Evolutionary conservation across 192 early-diverging fungal genomes (phyloP), one percentile per base, ranked within the genome.

Genomic region (Gamsiella multidivaricata): DNA sequence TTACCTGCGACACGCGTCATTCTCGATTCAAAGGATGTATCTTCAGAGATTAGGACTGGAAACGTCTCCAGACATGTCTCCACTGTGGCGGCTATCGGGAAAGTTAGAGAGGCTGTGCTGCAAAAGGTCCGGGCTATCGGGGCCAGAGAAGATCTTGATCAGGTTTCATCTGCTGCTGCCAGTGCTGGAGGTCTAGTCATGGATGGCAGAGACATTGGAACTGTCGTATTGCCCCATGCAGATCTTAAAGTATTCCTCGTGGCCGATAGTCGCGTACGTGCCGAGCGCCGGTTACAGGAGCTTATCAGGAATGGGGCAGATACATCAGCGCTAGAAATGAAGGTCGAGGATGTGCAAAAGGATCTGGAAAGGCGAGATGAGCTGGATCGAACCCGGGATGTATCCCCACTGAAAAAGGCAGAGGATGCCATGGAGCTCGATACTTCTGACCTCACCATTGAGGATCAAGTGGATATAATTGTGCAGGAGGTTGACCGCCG

Each of bases 131-230:
- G 90, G 0, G 50, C 25, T 0, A 65, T 91, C 41, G 92, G 89
- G 0, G 66, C 60, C 3, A 66, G 54, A 18, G 75, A 82, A 0
- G 63, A 79, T 53, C n/a, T n/a, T n/a, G 26, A 42, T 34, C 9
- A 50, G 9, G 2, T 36, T n/a, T n/a, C n/a, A n/a, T n/a, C n/a
- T n/a, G n/a, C n/a, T n/a, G n/a, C n/a, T n/a, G n/a, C n/a, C n/a
- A n/a, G n/a, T n/a, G 39, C 5, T 39, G 32, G 53, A 56, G 92
- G 92, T n/a, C 62, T 93, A 34, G 91, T 95, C 14, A 94, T 95
- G 91, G 94, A 95, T 74, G 94, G 94, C 7, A 75, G 94, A 1
- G 94, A 95, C 71, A 91, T 94, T 54, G 92, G 94, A 10, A 91
- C 92, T 0, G 85, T 87, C 0, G 86, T 95, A 2, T 84, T 94